Conservation (phyloP, 106 monocot genomes). For the Allium cepa region DNA sequence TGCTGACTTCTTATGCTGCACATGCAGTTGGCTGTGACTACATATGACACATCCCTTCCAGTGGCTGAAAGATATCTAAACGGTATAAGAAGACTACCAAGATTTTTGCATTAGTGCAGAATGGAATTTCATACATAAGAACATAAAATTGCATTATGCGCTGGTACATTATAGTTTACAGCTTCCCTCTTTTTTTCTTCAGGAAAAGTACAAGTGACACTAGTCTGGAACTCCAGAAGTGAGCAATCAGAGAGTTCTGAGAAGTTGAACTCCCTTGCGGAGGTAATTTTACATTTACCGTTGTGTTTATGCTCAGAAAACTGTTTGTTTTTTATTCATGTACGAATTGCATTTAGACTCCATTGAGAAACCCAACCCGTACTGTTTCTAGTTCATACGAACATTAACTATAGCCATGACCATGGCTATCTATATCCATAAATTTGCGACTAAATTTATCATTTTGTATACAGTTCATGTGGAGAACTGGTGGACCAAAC, state of each 20-base stretch:
- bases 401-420: neutral
- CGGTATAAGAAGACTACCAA: slow-evolving; percentile 28
- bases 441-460: neutral
- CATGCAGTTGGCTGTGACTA: slow-evolving; percentile 88
- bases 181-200: neutral
- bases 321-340: no score
- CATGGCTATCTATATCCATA: neutral
- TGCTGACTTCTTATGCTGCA: slow-evolving; percentile 6
- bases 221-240: slow-evolving; percentile 97
- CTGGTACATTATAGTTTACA: neutral
- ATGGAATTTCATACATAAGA: neutral
- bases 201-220: slow-evolving; percentile 85
- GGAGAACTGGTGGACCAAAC: slow-evolving; percentile 67
- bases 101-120: neutral
- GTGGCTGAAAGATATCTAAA: slow-evolving; percentile 54
- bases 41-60: slow-evolving; percentile 84
- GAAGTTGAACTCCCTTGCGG: slow-evolving; percentile 64
- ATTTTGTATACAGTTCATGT: slow-evolving; percentile 53
- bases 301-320: neutral
- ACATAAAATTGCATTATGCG: neutral
- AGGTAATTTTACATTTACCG: slow-evolving; percentile 28
- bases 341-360: no score
- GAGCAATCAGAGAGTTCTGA: slow-evolving; percentile 58
- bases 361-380: no score
- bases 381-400: no score